Conservation (phyloP, 2,329 filamentous ascomycete species). For the Raffaelea albimanens region DNA sequence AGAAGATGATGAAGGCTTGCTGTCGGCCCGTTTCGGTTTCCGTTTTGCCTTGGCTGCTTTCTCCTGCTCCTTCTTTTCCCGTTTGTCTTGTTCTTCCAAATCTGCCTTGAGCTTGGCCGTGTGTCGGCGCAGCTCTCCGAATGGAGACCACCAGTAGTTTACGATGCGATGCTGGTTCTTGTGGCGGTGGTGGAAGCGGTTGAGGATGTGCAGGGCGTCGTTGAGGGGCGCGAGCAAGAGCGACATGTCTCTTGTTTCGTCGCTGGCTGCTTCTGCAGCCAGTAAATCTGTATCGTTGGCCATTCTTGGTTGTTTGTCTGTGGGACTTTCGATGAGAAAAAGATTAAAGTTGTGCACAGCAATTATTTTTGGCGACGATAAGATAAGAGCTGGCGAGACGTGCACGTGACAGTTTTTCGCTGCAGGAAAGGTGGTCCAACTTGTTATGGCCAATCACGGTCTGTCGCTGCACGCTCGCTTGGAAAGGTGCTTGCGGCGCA, state of each 20-base stretch:
- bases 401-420: too few species aligned
- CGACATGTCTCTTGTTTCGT: too few species aligned
- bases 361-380: too few species aligned
- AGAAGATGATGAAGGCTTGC: background rate
- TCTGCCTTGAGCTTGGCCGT: slow-evolving; percentile 43
- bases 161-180: slow-evolving; percentile 79
- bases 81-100: slow-evolving; percentile 14
- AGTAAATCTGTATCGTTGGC: too few species aligned
- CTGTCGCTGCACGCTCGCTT: too few species aligned
- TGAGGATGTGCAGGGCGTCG: slow-evolving; percentile 46
- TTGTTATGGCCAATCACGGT: too few species aligned
- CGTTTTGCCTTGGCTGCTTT: slow-evolving; percentile 22
- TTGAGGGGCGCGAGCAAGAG: slow-evolving; percentile 21
- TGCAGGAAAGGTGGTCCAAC: too few species aligned
- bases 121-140: slow-evolving; percentile 62
- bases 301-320: background rate
- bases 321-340: background rate
- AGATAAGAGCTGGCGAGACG: too few species aligned
- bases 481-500: too few species aligned
- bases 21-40: slow-evolving; percentile 8
- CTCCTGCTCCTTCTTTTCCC: slow-evolving; percentile 10
- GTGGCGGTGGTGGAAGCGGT: slow-evolving; percentile 72
- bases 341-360: too few species aligned
- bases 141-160: slow-evolving; percentile 65
- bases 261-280: too few species aligned